These are phyloP conservation scores for Cryptosporidium parvum DNA, from an alignment of 169 alveolate genomes.

Conservation along the genomic window DNA sequence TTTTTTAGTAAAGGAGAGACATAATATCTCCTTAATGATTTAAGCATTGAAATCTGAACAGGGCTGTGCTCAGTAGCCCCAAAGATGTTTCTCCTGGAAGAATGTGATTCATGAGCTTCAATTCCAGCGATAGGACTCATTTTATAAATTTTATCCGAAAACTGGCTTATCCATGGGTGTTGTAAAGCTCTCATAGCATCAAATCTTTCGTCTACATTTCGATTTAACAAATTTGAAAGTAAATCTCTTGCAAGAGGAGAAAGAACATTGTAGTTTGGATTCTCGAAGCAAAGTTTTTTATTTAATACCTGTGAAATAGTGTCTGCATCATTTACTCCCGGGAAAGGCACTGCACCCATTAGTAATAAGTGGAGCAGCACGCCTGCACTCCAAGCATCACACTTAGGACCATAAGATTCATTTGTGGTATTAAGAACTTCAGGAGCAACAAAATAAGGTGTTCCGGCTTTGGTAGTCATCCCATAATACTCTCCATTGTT, in stretches of 20 bases:
- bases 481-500: conserved; percentile 76
- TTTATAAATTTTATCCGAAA: background rate
- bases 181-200: conserved; percentile 69
- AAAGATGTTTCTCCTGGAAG: background rate
- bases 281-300: conserved; percentile 31
- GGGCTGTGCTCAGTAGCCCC: background rate
- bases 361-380: conserved; percentile 80
- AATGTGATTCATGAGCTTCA: background rate
- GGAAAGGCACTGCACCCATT: conserved; percentile 83
- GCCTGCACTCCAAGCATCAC: conserved; percentile 86
- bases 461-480: conserved; percentile 80
- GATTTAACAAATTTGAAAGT: conserved; percentile 76
- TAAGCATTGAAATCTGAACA: conserved; percentile 26
- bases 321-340: conserved; percentile 77
- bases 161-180: conserved; percentile 76
- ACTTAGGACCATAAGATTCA: conserved; percentile 80
- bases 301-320: conserved; percentile 60
- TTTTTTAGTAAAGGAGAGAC: conserved; percentile 53
- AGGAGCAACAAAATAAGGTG: conserved; percentile 87
- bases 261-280: conserved; percentile 23
- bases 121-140: background rate
- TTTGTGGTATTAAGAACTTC: conserved; percentile 79
- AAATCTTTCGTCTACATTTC: conserved; percentile 48
- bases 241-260: conserved; percentile 78
- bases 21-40: conserved; percentile 53